Evolutionary conservation across 495 filamentous ascomycete species (phyloP), one percentile per base, ranked within the genome.

Genomic region (Hyaloscypha bicolor): DNA sequence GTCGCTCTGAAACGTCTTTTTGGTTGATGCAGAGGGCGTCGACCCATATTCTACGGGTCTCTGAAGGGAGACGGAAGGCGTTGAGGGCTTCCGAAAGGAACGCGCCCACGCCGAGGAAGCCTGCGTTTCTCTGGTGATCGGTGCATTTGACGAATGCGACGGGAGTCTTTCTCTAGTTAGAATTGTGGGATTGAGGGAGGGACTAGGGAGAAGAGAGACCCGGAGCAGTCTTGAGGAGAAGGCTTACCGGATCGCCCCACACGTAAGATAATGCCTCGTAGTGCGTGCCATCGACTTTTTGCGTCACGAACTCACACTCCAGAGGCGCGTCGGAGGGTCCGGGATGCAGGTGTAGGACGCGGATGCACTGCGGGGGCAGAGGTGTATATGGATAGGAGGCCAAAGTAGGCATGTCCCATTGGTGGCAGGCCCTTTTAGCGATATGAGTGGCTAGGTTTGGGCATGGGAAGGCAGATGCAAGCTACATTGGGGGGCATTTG

Each of bases 11-110:
- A 51, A 69, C 22, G 56, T 71, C 62, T 19, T 66, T 48, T 25
- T 69, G 71, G 35, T 71, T 65, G 32, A 73, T 71, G 65, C 63
- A 65, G 8, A 73, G 21, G 19, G 60, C 73, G 45, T 68, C 66
- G 16, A 69, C 48, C 68, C 63, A 74, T 9, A 74, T 51, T 30
- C 64, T 25, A 6, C 64, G 64, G 16, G 22, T 48, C 16, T 51
- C 9, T 11, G 32, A 29, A 4, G 33, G n/a, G 12, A 66, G 55
- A 8, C 64, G 64, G 55, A 66, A 66, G 4, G 56, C 64, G 48
- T 35, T 16, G 9, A 66, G 55, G 4, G 64, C 64, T 21, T 60
- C 6, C 37, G 35, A 19, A 52, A 66, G 53, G 56, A 22, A 32
- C 51, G 21, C 31, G 35, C 64, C 64, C 11, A 66, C 33, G n/a